Percentiles rank a stretch among this genome's conserved stretches.
Evolutionary conservation across 2,329 filamentous ascomycete genomes (phyloP).

Genomic region (Teratosphaeria zuluensis): DNA sequence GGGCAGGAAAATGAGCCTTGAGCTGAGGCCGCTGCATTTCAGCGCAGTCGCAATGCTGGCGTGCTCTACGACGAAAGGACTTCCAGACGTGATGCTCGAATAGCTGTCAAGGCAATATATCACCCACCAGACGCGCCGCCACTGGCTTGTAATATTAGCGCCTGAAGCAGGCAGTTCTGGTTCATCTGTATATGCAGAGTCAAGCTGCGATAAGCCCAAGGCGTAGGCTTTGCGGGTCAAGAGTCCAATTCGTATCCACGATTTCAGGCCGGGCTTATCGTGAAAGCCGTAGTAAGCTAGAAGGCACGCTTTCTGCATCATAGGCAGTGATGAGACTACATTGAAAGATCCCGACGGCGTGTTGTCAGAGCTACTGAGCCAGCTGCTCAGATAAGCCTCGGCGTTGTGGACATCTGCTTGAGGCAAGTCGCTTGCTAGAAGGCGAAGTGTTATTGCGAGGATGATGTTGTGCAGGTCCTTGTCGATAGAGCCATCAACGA

Average conservation of each 20-base stretch:
- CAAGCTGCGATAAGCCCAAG: background rate
- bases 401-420: background rate
- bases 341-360: background rate
- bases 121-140: background rate
- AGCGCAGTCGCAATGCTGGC: background rate
- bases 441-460: background rate
- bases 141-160: background rate
- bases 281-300: background rate
- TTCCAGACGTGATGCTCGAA: background rate
- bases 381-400: background rate
- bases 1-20: background rate
- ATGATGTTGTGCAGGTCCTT: background rate
- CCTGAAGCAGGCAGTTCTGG: background rate
- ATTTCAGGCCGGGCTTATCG: background rate
- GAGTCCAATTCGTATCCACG: background rate
- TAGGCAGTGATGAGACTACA: background rate
- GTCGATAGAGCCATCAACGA: background rate
- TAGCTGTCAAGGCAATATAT: background rate
- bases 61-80: background rate
- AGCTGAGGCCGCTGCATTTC: background rate
- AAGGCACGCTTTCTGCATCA: background rate
- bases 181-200: background rate
- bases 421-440: background rate
- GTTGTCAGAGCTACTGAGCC: background rate
- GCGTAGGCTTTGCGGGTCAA: background rate